A percentile compares a stretch with the other conserved stretches of the same genome.
Evolutionary conservation across 1,284 basidiomycete genomes (phyloP).

Genomic region (Agaricales sp.): DNA sequence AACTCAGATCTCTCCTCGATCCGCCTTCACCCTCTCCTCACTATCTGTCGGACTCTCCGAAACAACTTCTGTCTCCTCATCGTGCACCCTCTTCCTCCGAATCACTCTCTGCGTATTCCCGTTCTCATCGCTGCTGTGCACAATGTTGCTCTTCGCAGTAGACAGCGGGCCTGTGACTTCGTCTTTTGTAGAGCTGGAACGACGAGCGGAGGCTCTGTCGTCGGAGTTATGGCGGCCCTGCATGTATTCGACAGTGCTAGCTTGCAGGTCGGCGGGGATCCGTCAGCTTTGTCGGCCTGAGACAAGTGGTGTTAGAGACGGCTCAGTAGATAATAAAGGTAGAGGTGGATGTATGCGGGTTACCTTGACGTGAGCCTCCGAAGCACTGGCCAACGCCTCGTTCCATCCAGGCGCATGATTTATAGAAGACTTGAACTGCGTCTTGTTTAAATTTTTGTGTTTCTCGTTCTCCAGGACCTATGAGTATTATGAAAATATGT

Average conservation of each 20-base stretch:
- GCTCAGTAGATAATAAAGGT: not conserved
- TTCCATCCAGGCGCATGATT: constrained; percentile 48
- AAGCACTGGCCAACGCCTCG: constrained; percentile 37
- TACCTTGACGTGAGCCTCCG: constrained; percentile 48
- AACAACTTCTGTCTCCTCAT: constrained; percentile 2
- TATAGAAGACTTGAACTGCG: constrained; percentile 25
- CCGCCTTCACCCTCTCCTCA: constrained; percentile 1
- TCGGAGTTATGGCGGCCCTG: constrained; percentile 18
- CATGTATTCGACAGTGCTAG: constrained; percentile 28
- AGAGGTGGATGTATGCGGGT: not conserved
- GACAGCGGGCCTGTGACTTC: constrained; percentile 32
- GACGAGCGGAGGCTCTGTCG: constrained; percentile 15
- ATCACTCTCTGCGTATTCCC: constrained; percentile 7
- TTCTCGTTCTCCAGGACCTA: constrained; percentile 33
- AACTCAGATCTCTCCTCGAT: constrained; percentile 1
- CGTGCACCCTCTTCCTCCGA: not conserved
- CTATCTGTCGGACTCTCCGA: constrained; percentile 6
- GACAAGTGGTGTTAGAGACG: not conserved
- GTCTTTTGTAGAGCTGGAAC: constrained; percentile 27
- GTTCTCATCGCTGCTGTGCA: constrained; percentile 9
- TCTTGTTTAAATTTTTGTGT: constrained; percentile 29
- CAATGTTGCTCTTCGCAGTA: constrained; percentile 10
- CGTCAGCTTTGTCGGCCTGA: constrained; percentile 21
- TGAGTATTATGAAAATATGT: not conserved
- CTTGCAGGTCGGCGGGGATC: constrained; percentile 21